Evolutionary conservation across 805 yeast species (phyloP), one percentile per base, ranked within the genome.

Genomic region (Candida jianshihensis): DNA sequence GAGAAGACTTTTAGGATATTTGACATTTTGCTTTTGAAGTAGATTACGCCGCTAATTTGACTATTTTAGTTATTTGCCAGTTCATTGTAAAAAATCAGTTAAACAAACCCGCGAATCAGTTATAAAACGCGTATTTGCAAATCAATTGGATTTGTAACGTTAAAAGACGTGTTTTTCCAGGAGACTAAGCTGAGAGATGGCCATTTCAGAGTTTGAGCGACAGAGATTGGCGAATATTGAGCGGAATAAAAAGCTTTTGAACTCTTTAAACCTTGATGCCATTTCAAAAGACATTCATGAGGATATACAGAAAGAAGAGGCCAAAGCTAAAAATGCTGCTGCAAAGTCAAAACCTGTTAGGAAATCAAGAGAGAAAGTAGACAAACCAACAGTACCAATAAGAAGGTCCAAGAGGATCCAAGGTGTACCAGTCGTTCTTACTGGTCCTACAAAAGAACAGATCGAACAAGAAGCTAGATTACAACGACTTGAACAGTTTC

Each of bases 361-460:
- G 29, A 26, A 26, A 26, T 16, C 31, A 13, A 26, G 19, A 28
- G 38, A 51, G 44, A 49, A 9, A 14, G 13, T 50, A 36, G 46
- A 46, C n/a, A 34, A 35, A 51, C 56, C 24, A 38, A 47, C 16
- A 37, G 41, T 66, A 13, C 94, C 95, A 0, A 66, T 78, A 1
- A 68, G 96, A 53, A 70, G 88, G 42, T 87, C 96, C 0, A 68
- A 87, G 34, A 66, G 97, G 44, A 51, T 89, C 18, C 85, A 86
- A 4, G 96, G 96, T 2, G 70, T 76, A 2, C 66, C 73, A 40
- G n/a, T n/a, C n/a, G n/a, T n/a, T n/a, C n/a, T n/a, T n/a, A n/a
- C n/a, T n/a, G n/a, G n/a, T n/a, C n/a, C n/a, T n/a, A n/a, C n/a
- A n/a, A n/a, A n/a, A n/a, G n/a, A n/a, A n/a, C n/a, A n/a, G n/a